Evolutionary conservation across 441 rosid species (phyloP), one percentile per base, ranked within the genome.

Genomic region (Populus hybrid): DNA sequence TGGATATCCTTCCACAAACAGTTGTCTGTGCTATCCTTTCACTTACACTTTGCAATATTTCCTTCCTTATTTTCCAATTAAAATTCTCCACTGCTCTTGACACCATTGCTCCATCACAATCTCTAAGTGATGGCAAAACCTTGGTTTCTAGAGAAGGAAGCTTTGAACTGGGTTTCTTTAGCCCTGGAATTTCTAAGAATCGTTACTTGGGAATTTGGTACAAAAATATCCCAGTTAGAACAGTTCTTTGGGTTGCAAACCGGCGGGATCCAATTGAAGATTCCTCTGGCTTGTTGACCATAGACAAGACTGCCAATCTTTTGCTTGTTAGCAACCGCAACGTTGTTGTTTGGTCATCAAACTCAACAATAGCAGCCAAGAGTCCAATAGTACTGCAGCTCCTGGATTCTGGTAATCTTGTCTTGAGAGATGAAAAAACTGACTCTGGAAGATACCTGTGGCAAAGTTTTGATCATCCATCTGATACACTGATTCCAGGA

Each of bases 381-480:
- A 72, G 65, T 50, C 83, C 83, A 32, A 54, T 38, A 14, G 67
- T 78, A 6, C 35, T 34, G 64, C 82, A 75, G 46, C 86, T 86
- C 10, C 74, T 83, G 42, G 83, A 80, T 14, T 61, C 76, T 0
- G 88, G 84, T 14, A 80, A 84, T 74, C 76, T 84, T 46, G 83
- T 87, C 21, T 67, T 86, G 8, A 75, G 77, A 70, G 79, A 79
- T 46, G 69, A 40, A 24, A 46, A 26, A 0, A 83, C 76, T 50
- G 35, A 63, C 38, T 70, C 81, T 2, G 73, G 67, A 9, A 61
- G n/a, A 16, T 83, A 81, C 59, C 38, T 81, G 20, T 84, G 87
- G 90, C 87, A 84, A 78, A 87, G 90, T 64, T 85, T 85, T 67
- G 90, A 87, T 72, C 84, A 87, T 75, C 85, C 88, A 11, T 14